Base-by-base conservation (phyloP, 495 filamentous ascomycete genomes). In the Talaromyces ruber region DNA sequence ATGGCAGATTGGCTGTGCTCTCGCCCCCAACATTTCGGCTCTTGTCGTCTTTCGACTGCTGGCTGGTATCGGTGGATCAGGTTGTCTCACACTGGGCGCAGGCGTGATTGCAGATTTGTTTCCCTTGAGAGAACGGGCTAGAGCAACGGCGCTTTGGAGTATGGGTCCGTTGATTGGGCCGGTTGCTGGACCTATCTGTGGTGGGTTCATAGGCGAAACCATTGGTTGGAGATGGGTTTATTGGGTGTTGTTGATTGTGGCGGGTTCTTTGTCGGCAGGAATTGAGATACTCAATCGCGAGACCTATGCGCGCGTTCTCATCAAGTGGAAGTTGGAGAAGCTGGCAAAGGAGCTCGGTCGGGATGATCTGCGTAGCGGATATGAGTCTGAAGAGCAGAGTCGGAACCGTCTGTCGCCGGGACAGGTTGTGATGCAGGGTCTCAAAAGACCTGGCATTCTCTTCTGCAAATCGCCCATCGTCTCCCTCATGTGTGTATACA, bases 1-100 rank as follows among this genome's bases (percentile, higher is more conserved):
- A 8, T 89, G 84, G 81, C 84, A 86, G 61, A 86, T 90, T 29
- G 87, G 86, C 1, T 88, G 87, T 65, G 88, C 88, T 3, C 71
- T 90, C 9, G 77, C 86, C 0, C 84, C 84, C 0, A 84, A 80
- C 47, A 76, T 90, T 28, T 64, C 64, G 5, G 65, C 74, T 1
- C 72, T 90, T 11, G 85, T 90, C 24, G 78, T 85, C 9, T 88
- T 88, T 67, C 85, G 88, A 3, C 79, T 90, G 24, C 68, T 89
- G 2, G 74, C 78, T n/a, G 88, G 88, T 0, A 71, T 85, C 22
- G 87, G 84, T 37, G 88, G 84, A 21, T 79, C 78, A 3, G 71
- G 71, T 12, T 74, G 76, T 24, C 14, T 76, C 5, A 71, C 72
- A 0, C 58, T 75, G 8, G 81, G 80, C 8, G 77, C 74, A 3